Base-by-base conservation (phyloP, 2,329 filamentous ascomycete species). In the Colletotrichum noveboracense region DNA sequence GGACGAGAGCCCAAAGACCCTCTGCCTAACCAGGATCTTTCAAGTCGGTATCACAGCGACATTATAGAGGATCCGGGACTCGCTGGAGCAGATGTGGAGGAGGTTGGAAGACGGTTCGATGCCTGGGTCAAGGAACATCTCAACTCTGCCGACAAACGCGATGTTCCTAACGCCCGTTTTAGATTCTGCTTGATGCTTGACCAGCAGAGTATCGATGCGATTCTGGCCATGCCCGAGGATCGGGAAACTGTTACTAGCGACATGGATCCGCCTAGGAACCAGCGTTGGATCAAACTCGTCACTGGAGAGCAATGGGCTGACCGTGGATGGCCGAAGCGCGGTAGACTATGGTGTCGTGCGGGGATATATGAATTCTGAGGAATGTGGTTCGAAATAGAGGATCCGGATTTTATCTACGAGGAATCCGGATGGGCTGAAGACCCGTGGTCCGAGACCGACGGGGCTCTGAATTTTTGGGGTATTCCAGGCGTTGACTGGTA, bases 151-250 rank as follows among this genome's bases (percentile, higher is more conserved):
- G 64, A 32, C 69, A 66, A 26, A 26, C 64, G 66, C 52, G 56
- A 43, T 12, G 36, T 55, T 28, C 75, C 69, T 2, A 79, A 78
- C 21, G 66, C 48, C 30, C 74, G 78, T 12, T 79, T 79, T 62
- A n/a, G 28, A 24, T 75, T 78, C 56, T 80, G 78, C 64, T 34
- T 80, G 64, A 73, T 79, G 70, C 70, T 80, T 4, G 78, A 80
- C 61, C 66, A 78, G 68, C 77, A 80, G 67, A 79, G 78, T 62
- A 71, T 79, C 24, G 75, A 79, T 52, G 74, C 73, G 24, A 79
- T 79, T 58, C 70, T 80, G 34, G 78, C 77, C 12, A 71, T 80
- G 48, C 77, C 79, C 3, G 75, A 78, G 38, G 75, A 79, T 13
- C 79, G 75, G 14, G 32, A 43, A 26, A 43, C 48, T 36, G 28